A percentile compares a stretch with the other conserved stretches of the same genome.
Evolutionary conservation across 805 yeast genomes (phyloP).

Genomic region (Priceomyces haplophilus): DNA sequence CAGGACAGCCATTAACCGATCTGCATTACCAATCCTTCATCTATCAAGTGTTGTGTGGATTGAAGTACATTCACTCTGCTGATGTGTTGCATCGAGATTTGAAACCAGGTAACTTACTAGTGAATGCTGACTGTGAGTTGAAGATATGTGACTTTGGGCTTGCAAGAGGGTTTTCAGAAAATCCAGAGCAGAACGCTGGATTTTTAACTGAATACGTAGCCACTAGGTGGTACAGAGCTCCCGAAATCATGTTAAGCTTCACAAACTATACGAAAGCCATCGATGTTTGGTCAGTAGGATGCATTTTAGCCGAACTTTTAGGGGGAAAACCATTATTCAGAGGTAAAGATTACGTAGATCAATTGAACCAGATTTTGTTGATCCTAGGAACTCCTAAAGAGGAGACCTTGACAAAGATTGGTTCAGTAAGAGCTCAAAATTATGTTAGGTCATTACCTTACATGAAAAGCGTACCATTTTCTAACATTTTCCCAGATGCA

Average conservation of each 20-base stretch:
- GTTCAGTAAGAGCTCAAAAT: slow-evolving; percentile 86
- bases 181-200: slow-evolving; percentile 84
- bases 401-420: slow-evolving; percentile 45
- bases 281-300: slow-evolving; percentile 97
- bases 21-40: slow-evolving; percentile 92
- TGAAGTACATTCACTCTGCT: slow-evolving; percentile 85
- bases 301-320: slow-evolving; percentile 88
- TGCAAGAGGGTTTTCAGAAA: slow-evolving; percentile 85
- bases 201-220: slow-evolving; percentile 97
- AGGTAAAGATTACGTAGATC: slow-evolving; percentile 96
- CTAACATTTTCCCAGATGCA: slow-evolving; percentile 73
- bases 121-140: slow-evolving; percentile 94
- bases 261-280: slow-evolving; percentile 95
- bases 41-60: slow-evolving; percentile 88
- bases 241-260: slow-evolving; percentile 92
- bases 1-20: slow-evolving; percentile 91
- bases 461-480: slow-evolving; percentile 76
- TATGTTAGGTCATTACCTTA: slow-evolving; percentile 84
- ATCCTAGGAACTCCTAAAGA: slow-evolving; percentile 88
- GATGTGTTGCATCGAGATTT: slow-evolving; percentile 92
- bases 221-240: slow-evolving; percentile 98
- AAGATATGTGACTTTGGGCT: slow-evolving; percentile 96
- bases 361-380: slow-evolving; percentile 80
- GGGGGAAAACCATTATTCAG: slow-evolving; percentile 91
- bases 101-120: slow-evolving; percentile 89